Percentiles rank a stretch among this genome's conserved stretches.
These are phyloP conservation scores for Achaetomiella virescens DNA, from an alignment of 495 filamentous ascomycete genomes.

Conservation along the genomic window DNA sequence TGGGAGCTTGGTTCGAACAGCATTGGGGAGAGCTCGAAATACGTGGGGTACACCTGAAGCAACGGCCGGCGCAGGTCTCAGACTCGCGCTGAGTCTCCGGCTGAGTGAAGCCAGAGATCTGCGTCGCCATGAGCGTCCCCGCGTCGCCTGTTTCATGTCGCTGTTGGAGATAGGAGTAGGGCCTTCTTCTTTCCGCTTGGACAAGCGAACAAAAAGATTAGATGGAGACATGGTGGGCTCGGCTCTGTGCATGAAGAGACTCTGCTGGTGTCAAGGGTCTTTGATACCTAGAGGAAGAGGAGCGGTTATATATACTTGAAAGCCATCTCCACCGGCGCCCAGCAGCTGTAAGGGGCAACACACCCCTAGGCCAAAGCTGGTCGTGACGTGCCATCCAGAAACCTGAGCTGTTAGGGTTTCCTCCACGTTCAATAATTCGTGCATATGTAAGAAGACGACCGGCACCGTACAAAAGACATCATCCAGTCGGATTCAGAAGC, in stretches of 20 bases:
- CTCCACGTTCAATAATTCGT: background rate
- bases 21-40: too few relatives aligned
- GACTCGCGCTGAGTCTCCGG: constrained; percentile 3
- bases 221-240: constrained; percentile 11
- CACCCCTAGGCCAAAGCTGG: too few relatives aligned
- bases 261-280: background rate
- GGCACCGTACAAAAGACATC: background rate
- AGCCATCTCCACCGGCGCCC: too few relatives aligned
- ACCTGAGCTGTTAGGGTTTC: background rate
- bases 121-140: constrained; percentile 5
- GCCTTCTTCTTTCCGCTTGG: constrained; percentile 2
- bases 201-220: constrained; percentile 12
- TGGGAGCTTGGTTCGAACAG: too few relatives aligned
- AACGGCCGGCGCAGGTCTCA: background rate
- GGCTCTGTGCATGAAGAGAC: background rate
- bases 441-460: background rate
- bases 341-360: background rate
- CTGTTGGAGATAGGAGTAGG: background rate
- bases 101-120: constrained; percentile 14
- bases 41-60: background rate
- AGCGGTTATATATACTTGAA: background rate
- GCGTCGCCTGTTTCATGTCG: background rate
- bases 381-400: background rate
- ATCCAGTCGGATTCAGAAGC: background rate
- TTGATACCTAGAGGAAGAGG: background rate